Base-by-base conservation (phyloP, 768 basidiomycete species). In the Austroboletus eburneus region DNA sequence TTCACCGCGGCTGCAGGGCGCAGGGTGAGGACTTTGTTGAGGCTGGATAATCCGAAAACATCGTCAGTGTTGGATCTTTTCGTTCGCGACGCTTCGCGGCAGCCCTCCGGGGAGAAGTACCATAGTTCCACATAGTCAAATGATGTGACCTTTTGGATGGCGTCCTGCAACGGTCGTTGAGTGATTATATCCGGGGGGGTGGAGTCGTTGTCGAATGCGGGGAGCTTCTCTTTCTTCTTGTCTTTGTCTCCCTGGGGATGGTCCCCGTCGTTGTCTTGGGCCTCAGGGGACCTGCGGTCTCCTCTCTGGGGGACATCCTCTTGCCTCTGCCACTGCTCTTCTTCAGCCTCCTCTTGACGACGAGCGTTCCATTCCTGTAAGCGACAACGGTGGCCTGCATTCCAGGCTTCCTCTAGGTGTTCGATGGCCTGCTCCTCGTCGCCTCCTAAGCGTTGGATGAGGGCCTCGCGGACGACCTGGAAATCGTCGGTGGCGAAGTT, bases 1-100 rank as follows among this genome's bases (percentile, higher is more conserved):
- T 52, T 52, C 39, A 54, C 40, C 0, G 58, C 45, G 2, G 61
- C 39, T 0, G 53, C 25, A 0, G 58, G 57, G 2, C 45, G 20
- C 0, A 64, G 30, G 1, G 51, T 30, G 0, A 62, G 32, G 0
- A 46, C 18, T 8, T 59, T 25, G 2, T 56, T 42, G 2, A 39
- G 5, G 1, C 34, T 46, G 16, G 50, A 39, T 5, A 66, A 16
- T 0, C 61, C 46, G 3, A 54, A 41, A 2, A 54, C 5, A 29
- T 55, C 33, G 0, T 62, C 55, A 0, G 52, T 25, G 1, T 21
- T 8, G 2, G 27, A 18, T 1, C 14, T 41, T 2, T 12, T 16
- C 13, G 30, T 24, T 0, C 22, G 9, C 0, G 33, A 17, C 1
- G 54, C 32, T 1, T 47, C 45, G 1, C 7, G 5, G 21, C 49